Evolutionary conservation across 2,329 filamentous ascomycete genomes (phyloP).

Genomic region (Microcyclosporella mali): DNA sequence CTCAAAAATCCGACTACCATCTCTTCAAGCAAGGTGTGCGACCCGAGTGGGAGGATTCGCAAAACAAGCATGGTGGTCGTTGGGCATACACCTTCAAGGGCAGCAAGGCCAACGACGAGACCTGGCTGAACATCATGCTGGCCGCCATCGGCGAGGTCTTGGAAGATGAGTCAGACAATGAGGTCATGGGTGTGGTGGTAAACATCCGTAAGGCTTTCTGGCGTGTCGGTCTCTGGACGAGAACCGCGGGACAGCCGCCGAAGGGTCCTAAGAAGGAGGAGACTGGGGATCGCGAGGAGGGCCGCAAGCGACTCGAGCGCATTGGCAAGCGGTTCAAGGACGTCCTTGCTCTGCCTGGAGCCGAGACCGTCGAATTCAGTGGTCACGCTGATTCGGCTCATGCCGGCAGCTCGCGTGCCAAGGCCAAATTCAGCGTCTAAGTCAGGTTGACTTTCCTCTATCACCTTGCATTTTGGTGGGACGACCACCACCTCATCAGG

Average conservation of each 20-base stretch:
- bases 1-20: conserved; percentile 97
- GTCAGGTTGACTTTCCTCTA: not conserved
- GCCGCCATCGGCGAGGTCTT: conserved; percentile 95
- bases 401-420: conserved; percentile 87
- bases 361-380: conserved; percentile 84
- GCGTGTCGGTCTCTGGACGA: conserved; percentile 95
- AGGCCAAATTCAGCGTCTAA: conserved; percentile 85
- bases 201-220: conserved; percentile 98
- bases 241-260: conserved; percentile 73
- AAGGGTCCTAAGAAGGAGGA: conserved; percentile 59
- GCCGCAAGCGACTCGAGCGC: conserved; percentile 72
- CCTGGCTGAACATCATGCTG: conserved; percentile 97
- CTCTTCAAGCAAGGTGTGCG: conserved; percentile 97
- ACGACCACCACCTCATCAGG: conserved; percentile 3
- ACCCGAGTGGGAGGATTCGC: conserved; percentile 95
- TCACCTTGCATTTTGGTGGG: conserved; percentile 2
- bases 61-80: conserved; percentile 99
- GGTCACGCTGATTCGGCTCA: conserved; percentile 93
- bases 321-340: conserved; percentile 93
- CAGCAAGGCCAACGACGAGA: conserved; percentile 89
- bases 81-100: conserved; percentile 99
- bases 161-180: conserved; percentile 87
- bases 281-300: conserved; percentile 56
- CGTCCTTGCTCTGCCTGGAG: conserved; percentile 69
- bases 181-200: conserved; percentile 98